Conservation (phyloP, 1,139 yeast species). For the Saccharomyces hybrid region DNA sequence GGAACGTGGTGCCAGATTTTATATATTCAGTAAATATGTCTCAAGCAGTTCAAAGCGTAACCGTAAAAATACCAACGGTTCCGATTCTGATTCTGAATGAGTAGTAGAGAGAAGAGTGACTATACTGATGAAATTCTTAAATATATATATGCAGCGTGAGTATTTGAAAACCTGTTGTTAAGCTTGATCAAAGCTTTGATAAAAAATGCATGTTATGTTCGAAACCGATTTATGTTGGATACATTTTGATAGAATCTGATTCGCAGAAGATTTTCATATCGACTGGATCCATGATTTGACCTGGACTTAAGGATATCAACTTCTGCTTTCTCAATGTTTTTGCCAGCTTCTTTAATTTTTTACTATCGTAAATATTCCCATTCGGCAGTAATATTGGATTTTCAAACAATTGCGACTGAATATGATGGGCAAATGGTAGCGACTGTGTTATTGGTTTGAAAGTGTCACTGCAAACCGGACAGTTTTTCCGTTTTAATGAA, state of each 20-base stretch:
- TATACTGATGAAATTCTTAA: too few species aligned
- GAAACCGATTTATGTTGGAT: slow-evolving; percentile 43
- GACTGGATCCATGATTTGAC: slow-evolving; percentile 61
- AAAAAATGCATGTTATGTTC: not conserved
- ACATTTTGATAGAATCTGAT: slow-evolving; percentile 56
- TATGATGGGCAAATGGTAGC: slow-evolving; percentile 74
- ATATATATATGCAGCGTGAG: not conserved
- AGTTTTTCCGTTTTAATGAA: slow-evolving; percentile 30
- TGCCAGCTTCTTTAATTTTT: slow-evolving; percentile 43
- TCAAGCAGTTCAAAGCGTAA: not conserved
- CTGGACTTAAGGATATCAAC: slow-evolving; percentile 25
- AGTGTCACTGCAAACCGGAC: slow-evolving; percentile 81
- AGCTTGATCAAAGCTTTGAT: not conserved
- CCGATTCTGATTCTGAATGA: slow-evolving; percentile 14
- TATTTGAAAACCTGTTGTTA: not conserved
- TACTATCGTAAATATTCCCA: slow-evolving; percentile 68
- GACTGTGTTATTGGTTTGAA: slow-evolving; percentile 47
- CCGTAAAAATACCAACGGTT: slow-evolving; percentile 6
- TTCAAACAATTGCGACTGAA: slow-evolving; percentile 60
- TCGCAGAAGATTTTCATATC: slow-evolving; percentile 50
- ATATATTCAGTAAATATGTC: slow-evolving; percentile 49
- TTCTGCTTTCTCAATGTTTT: slow-evolving; percentile 22
- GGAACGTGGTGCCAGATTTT: slow-evolving; percentile 69
- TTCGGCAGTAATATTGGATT: slow-evolving; percentile 80
- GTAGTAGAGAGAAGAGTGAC: not conserved